Evolutionary conservation across 305 asterid genomes (phyloP).

Genomic region (Ajuga reptans): DNA sequence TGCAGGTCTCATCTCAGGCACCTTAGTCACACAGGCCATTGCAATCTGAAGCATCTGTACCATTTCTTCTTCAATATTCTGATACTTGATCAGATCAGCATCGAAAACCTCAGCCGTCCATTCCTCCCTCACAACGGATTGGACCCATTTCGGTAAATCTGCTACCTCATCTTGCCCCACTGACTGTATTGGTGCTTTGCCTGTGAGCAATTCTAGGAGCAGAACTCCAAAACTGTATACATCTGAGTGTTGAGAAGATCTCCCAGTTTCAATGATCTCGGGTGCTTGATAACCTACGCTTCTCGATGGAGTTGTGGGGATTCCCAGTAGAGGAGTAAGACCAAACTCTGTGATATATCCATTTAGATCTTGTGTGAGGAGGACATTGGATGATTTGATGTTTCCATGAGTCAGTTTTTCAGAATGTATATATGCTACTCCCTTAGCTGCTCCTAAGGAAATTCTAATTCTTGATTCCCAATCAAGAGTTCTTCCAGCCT

Average conservation of each 20-base stretch:
- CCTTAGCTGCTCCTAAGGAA: conserved; percentile 61
- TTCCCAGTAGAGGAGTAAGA: conserved; percentile 42
- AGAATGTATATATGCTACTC: conserved; percentile 62
- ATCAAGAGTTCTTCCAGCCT: conserved; percentile 43
- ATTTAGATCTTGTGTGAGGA: conserved; percentile 35
- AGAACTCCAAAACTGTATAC: conserved; percentile 75
- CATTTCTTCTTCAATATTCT: conserved; percentile 60
- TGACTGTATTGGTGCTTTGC: conserved; percentile 49
- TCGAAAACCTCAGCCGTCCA: conserved; percentile 89
- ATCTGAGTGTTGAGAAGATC: conserved; percentile 50
- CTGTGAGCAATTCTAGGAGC: conserved; percentile 70
- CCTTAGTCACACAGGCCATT: conserved; percentile 52
- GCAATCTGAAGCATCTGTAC: conserved; percentile 78
- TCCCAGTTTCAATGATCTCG: conserved; percentile 40
- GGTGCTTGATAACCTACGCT: conserved; percentile 64
- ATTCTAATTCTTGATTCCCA: conserved; percentile 68
- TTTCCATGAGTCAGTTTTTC: conserved; percentile 52
- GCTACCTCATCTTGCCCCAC: conserved; percentile 42
- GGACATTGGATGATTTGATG: conserved; percentile 67
- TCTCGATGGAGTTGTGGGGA: conserved; percentile 31
- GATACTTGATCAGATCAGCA: conserved; percentile 38
- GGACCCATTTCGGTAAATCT: conserved; percentile 76
- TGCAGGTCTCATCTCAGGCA: conserved; percentile 55
- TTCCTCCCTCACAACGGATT: conserved; percentile 66
- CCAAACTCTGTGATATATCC: conserved; percentile 60